Base-by-base conservation (phyloP, 2,329 filamentous ascomycete genomes). In the Phoma sp. region DNA sequence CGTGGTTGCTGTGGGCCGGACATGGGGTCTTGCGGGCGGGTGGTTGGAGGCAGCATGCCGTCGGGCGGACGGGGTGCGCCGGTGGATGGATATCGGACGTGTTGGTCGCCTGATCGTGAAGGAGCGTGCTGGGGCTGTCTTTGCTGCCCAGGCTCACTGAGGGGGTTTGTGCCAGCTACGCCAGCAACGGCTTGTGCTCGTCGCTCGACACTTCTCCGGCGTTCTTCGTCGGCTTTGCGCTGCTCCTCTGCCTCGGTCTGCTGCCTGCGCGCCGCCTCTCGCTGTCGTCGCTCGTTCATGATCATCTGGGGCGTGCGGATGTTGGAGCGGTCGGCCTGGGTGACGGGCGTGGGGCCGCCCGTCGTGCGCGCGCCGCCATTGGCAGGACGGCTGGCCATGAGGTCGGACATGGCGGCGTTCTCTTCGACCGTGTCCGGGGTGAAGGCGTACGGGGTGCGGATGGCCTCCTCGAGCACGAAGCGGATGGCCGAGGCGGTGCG, bases 321-420 rank as follows among this genome's bases (percentile, higher is more conserved):
- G 21, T 89, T 87, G 54, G 74, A 69, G 54, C 76, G 80, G 58
- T 76, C 76, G 53, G 77, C 76, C 59, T 78, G 77, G 18, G 79
- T 74, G 21, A 84, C 81, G n/a, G 83, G 81, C 15, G 83, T 80
- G 12, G 82, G 80, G 17, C 81, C 83, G 47, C 76, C 74, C 15
- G 78, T 75, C 37, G 80, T 77, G 62, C 83, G 80, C 42, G 82
- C 75, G 61, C 84, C 85, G 64, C 84, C 85, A 80, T 86, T 85
- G 65, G 79, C 76, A 65, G 77, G 77, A 51, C 83, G 81, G 56
- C 78, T 82, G 71, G 86, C 84, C 69, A 85, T 82, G 66, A 96
- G 82, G 74, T 96, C 93, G 65, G 93, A 90, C 93, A 99, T 98
- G 68, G 86, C 85, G 65, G 93, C 91, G 83, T 91, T 89, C 80